Evolutionary conservation across 345 rosid genomes (phyloP).

Genomic region (Sonneratia caseolaris): DNA sequence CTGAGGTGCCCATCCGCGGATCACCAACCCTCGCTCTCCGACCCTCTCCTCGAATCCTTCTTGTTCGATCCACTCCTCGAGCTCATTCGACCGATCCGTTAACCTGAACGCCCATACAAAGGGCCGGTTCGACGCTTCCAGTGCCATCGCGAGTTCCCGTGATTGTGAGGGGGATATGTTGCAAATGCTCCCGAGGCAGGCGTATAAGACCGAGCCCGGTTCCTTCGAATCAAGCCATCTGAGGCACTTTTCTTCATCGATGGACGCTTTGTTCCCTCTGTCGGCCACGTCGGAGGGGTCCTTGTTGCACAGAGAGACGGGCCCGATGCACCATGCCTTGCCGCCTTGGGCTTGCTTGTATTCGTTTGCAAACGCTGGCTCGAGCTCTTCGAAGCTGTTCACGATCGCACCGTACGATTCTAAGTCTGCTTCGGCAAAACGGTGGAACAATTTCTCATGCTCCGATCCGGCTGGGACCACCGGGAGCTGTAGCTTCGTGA

Average conservation of each 20-base stretch:
- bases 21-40: conserved; percentile 21
- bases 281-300: conserved; percentile 13
- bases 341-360: conserved; percentile 12
- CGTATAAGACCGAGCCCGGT: conserved; percentile 23
- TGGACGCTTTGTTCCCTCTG: conserved; percentile 17
- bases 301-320: conserved; percentile 21
- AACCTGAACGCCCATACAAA: conserved; percentile 28
- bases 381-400: conserved; percentile 30
- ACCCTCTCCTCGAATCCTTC: conserved; percentile 19
- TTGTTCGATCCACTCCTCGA: conserved; percentile 23
- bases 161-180: conserved; percentile 8
- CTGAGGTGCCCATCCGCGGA: conserved; percentile 35
- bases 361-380: conserved; percentile 15
- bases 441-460: conserved; percentile 7
- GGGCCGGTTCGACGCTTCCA: conserved; percentile 24
- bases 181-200: conserved; percentile 26
- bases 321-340: conserved; percentile 33
- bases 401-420: conserved; percentile 22
- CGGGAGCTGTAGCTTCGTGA: conserved; percentile 34
- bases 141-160: conserved; percentile 23
- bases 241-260: conserved; percentile 11
- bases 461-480: conserved; percentile 8
- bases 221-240: conserved; percentile 26
- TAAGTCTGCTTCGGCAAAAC: conserved; percentile 18
- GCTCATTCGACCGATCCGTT: conserved; percentile 2